A percentile compares a stretch with the other conserved stretches of the same genome.
phyloP scores from a whole-genome alignment of 2,329 filamentous ascomycete genomes.

The Trichophyton simii region DNA sequence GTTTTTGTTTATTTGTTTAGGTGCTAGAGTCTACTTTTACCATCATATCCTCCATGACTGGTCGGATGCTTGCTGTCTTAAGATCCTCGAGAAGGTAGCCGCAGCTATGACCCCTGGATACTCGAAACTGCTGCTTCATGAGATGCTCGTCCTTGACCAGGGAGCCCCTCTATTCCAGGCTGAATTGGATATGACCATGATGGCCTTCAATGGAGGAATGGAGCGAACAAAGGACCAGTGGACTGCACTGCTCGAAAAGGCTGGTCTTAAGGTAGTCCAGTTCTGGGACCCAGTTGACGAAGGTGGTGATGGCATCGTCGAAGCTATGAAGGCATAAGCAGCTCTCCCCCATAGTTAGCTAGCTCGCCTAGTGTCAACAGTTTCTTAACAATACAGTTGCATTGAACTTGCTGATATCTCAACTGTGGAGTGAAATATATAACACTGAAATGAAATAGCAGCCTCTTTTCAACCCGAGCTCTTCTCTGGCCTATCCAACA shows the following conservation, averaged over 20 bases:
- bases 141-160: conserved; percentile 27
- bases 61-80: conserved; percentile 21
- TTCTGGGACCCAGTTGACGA: conserved; percentile 16
- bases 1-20: conserved; percentile 13
- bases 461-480: not conserved
- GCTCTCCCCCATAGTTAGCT: too few species aligned
- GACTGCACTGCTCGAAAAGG: conserved; percentile 19
- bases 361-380: too few species aligned
- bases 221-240: conserved; percentile 30
- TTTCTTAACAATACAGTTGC: too few species aligned
- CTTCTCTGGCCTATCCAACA: not conserved
- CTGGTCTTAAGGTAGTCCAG: conserved; percentile 23
- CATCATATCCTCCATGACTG: conserved; percentile 29
- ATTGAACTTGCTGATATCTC: too few species aligned
- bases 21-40: conserved; percentile 28
- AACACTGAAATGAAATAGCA: too few species aligned
- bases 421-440: too few species aligned
- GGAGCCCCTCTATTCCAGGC: conserved; percentile 18
- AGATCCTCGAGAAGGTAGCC: conserved; percentile 21
- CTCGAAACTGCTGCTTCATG: conserved; percentile 32
- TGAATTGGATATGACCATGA: conserved; percentile 29
- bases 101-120: conserved; percentile 21
- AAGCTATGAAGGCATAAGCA: not conserved
- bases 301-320: conserved; percentile 9
- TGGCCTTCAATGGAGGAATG: conserved; percentile 22